Conservation (phyloP, 2,329 filamentous ascomycete species). For the Monosporascus sp. region DNA sequence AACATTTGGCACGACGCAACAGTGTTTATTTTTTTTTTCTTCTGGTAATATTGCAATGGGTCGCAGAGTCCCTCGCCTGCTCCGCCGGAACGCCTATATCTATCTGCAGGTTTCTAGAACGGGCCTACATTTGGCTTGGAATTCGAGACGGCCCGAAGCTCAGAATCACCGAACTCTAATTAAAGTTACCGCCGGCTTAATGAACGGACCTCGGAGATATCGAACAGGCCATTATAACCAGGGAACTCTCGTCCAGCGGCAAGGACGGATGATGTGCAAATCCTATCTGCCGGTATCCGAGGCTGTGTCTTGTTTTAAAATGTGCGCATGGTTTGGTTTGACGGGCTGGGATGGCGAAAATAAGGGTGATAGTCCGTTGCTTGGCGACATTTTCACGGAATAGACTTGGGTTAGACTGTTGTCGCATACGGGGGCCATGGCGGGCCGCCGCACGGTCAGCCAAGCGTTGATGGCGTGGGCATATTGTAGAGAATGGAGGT, state of each 20-base stretch:
- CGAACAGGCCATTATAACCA: background rate
- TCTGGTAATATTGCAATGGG: slow-evolving; percentile 47
- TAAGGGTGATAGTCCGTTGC: slow-evolving; percentile 1
- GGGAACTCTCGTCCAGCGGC: background rate
- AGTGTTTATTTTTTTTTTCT: slow-evolving; percentile 32
- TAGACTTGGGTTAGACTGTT: slow-evolving; percentile 10
- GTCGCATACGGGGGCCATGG: background rate
- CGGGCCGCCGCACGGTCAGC: background rate
- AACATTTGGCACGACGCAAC: slow-evolving; percentile 25
- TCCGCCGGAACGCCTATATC: slow-evolving; percentile 23
- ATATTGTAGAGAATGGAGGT: background rate
- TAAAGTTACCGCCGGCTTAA: background rate
- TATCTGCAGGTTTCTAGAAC: slow-evolving; percentile 13
- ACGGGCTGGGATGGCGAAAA: slow-evolving; percentile 6
- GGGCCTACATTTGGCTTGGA: background rate
- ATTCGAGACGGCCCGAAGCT: background rate
- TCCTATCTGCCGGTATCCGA: background rate
- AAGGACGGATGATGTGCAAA: slow-evolving; percentile 1
- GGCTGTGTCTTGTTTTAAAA: background rate
- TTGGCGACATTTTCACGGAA: slow-evolving; percentile 6
- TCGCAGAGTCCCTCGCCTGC: slow-evolving; percentile 26
- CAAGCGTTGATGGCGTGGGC: background rate
- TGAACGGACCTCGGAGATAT: background rate
- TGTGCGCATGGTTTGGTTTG: slow-evolving; percentile 5
- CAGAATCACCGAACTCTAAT: background rate